Base-by-base conservation (phyloP, 305 asterid genomes). In the Solanum hybrid region DNA sequence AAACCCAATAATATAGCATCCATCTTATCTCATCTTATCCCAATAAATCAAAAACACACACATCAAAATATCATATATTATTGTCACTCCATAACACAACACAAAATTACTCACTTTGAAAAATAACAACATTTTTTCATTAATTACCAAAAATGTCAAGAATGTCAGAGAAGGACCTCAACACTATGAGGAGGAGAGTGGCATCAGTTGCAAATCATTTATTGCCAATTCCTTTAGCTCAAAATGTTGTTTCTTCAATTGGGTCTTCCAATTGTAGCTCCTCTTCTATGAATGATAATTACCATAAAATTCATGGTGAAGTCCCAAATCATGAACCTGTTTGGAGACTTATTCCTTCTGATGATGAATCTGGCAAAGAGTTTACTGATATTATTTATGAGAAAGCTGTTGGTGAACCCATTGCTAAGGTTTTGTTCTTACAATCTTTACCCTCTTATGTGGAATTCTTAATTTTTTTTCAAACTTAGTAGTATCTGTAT, bases 331-430 rank as follows among this genome's bases (percentile, higher is more conserved):
- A 95, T 76, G 82, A 88, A 12, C 98, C 99, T 5, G 88, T 75
- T 12, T 97, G 99, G 99, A 93, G 76, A 42, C 87, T 91, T 75
- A 94, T 78, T n/a, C 86, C 93, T 66, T 17, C 86, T 42, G 98
- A 95, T 85, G 98, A 96, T 79, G 98, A 97, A 14, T 89, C 95
- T 88, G 96, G 95, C 86, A 95, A 93, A 92, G 96, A 90, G 12
- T 97, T 89, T 87, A 91, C 91, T 26, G 98, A 97, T 86, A 97
- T 97, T 85, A 94, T 95, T 42, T 97, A 96, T 56, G 98, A 97
- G 60, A 97, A 97, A 85, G 95, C 98, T 14, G 96, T 90, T 78
- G 99, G 96, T 85, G 99, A 97, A 92, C 97, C 97, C 92, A 95
- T 97, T 88, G 99, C 98, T 69, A 97, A 97, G 99, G 99, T 97